phyloP scores from a whole-genome alignment of 1,284 basidiomycete species.

The Melampsora abietis-canadensis region DNA sequence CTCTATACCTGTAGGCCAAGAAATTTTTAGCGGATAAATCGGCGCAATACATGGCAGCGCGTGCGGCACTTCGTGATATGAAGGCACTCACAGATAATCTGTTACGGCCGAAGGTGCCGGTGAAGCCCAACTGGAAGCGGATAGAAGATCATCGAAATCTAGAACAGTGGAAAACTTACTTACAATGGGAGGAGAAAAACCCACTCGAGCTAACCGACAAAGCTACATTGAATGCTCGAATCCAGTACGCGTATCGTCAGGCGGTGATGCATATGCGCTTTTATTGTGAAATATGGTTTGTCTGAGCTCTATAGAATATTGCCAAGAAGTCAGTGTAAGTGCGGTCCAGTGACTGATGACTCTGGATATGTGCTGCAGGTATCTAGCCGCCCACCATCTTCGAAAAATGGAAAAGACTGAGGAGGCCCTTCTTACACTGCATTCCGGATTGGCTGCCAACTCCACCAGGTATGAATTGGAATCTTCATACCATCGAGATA shows the following conservation, averaged over 20 bases:
- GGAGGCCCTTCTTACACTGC: slow-evolving; percentile 75
- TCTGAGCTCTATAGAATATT: slow-evolving; percentile 29
- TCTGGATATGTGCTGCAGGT: slow-evolving; percentile 59
- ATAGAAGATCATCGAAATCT: slow-evolving; percentile 67
- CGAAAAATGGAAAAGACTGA: slow-evolving; percentile 70
- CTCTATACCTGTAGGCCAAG: slow-evolving; percentile 64
- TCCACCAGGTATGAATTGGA: slow-evolving; percentile 63
- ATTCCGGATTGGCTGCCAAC: slow-evolving; percentile 82
- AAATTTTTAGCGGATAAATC: slow-evolving; percentile 85
- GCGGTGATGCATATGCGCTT: slow-evolving; percentile 86
- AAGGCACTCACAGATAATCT: slow-evolving; percentile 58
- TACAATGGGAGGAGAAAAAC: slow-evolving; percentile 94
- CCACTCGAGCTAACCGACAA: slow-evolving; percentile 86
- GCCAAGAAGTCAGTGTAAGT: background rate
- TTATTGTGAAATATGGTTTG: slow-evolving; percentile 88
- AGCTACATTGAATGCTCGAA: slow-evolving; percentile 64
- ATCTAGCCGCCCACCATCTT: slow-evolving; percentile 82
- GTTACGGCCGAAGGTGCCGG: slow-evolving; percentile 52
- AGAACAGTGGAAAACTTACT: slow-evolving; percentile 81
- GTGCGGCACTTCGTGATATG: slow-evolving; percentile 79
- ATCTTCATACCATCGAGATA: background rate
- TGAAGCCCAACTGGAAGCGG: slow-evolving; percentile 40
- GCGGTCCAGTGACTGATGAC: slow-evolving; percentile 16
- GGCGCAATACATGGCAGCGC: slow-evolving; percentile 85
- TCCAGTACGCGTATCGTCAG: slow-evolving; percentile 81